These are phyloP conservation scores for Filobasidium wieringae DNA, from an alignment of 768 basidiomycete species.

Conservation along the genomic window DNA sequence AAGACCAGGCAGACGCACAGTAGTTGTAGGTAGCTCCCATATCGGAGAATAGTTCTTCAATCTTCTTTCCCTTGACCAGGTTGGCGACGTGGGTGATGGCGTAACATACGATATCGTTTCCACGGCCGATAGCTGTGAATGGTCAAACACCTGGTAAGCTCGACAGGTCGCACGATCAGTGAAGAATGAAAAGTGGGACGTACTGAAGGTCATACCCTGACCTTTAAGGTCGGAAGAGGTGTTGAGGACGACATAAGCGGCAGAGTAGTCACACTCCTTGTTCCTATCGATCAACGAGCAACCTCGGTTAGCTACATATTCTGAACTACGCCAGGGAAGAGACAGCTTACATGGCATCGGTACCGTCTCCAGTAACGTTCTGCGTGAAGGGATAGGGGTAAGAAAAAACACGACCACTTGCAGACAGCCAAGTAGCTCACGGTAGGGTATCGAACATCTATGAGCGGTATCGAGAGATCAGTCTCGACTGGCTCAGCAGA, in stretches of 20 bases:
- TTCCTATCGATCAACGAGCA: conserved; percentile 65
- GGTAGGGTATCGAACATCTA: conserved; percentile 86
- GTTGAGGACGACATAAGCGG: conserved; percentile 71
- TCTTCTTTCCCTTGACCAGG: conserved; percentile 69
- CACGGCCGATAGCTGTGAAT: conserved; percentile 45
- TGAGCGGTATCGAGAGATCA: conserved; percentile 1
- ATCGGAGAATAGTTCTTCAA: conserved; percentile 67
- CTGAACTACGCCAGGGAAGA: too few species aligned
- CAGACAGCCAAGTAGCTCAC: conserved; percentile 7
- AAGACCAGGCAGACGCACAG: conserved; percentile 28
- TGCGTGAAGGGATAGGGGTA: conserved; percentile 1
- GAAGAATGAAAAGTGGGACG: conserved; percentile 2
- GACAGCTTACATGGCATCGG: conserved; percentile 68
- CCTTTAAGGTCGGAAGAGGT: conserved; percentile 63
- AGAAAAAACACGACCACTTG: background rate
- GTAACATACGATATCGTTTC: conserved; percentile 84
- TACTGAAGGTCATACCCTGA: conserved; percentile 44
- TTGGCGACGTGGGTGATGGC: conserved; percentile 68
- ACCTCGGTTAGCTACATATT: too few species aligned
- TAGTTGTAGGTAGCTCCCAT: conserved; percentile 89
- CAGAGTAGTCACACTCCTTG: conserved; percentile 88
- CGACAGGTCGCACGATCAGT: background rate
- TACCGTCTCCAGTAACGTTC: conserved; percentile 78
- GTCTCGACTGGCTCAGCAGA: background rate
- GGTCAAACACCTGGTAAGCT: background rate